phyloP scores from a whole-genome alignment of 2,329 filamentous ascomycete genomes.

The Lachnellula cervina region DNA sequence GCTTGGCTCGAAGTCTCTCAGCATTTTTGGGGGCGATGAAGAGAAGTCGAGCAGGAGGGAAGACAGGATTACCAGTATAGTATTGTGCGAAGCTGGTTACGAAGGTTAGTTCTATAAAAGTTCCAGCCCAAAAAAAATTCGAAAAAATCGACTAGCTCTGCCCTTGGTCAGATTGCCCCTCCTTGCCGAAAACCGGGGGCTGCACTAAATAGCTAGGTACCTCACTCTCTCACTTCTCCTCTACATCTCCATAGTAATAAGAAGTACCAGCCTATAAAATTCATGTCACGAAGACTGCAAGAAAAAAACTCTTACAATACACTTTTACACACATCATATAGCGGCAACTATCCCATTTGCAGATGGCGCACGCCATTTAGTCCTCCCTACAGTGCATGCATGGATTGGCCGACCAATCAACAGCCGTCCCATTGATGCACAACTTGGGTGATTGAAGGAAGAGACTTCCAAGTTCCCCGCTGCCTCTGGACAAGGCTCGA shows the following conservation, averaged over 20 bases:
- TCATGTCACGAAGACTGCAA: neutral
- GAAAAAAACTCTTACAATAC: neutral
- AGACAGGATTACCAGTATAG: neutral
- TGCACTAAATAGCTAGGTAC: neutral
- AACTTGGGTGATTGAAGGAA: neutral
- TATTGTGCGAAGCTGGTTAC: neutral
- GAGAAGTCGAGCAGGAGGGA: neutral
- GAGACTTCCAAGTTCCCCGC: neutral
- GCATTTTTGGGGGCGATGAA: conserved; percentile 3
- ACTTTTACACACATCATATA: neutral
- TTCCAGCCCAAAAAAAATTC: neutral
- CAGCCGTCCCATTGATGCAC: neutral
- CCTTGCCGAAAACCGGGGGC: neutral
- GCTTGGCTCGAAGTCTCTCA: conserved; percentile 17
- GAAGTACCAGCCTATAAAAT: neutral
- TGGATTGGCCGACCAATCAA: neutral
- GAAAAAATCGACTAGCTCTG: neutral
- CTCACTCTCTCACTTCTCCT: neutral
- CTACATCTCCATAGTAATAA: neutral
- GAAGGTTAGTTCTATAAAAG: neutral
- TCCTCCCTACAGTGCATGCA: neutral
- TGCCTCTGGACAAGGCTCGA: neutral
- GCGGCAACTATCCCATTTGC: conserved; percentile 5
- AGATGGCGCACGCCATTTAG: neutral
- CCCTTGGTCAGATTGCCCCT: neutral